Conservation (phyloP, 2,329 filamentous ascomycete genomes). For the Emergomyces orientalis region DNA sequence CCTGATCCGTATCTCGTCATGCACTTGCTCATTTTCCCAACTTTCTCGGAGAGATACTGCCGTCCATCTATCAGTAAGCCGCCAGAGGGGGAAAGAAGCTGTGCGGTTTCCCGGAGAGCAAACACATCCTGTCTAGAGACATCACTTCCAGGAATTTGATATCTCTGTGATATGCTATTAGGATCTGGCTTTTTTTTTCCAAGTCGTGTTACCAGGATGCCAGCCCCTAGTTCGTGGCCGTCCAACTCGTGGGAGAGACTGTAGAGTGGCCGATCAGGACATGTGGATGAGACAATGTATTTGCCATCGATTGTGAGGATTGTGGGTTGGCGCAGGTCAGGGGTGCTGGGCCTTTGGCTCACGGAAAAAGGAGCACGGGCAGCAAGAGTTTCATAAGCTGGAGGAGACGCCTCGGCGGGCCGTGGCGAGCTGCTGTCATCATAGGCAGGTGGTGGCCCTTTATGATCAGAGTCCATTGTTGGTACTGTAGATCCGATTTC, state of each 20-base stretch:
- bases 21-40: conserved; percentile 12
- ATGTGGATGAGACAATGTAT: conserved; percentile 12
- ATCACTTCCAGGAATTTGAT: background rate
- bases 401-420: background rate
- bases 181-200: conserved; percentile 6
- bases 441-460: background rate
- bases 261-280: conserved; percentile 10
- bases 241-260: conserved; percentile 16
- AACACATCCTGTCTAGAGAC: conserved; percentile 12
- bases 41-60: conserved; percentile 11
- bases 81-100: conserved; percentile 6
- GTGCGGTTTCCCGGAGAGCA: conserved; percentile 11
- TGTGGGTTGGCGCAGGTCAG: conserved; percentile 2
- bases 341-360: background rate
- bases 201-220: conserved; percentile 14
- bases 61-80: conserved; percentile 15
- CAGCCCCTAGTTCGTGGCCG: conserved; percentile 15
- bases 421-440: background rate
- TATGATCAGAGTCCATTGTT: background rate
- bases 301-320: conserved; percentile 14
- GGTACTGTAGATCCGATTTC: background rate
- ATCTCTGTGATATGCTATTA: background rate
- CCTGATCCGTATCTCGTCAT: conserved; percentile 11
- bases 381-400: conserved; percentile 13
- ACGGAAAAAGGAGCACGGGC: background rate